phyloP scores from a whole-genome alignment of 2,329 filamentous ascomycete genomes.

The Cladobotryum protrusum region DNA sequence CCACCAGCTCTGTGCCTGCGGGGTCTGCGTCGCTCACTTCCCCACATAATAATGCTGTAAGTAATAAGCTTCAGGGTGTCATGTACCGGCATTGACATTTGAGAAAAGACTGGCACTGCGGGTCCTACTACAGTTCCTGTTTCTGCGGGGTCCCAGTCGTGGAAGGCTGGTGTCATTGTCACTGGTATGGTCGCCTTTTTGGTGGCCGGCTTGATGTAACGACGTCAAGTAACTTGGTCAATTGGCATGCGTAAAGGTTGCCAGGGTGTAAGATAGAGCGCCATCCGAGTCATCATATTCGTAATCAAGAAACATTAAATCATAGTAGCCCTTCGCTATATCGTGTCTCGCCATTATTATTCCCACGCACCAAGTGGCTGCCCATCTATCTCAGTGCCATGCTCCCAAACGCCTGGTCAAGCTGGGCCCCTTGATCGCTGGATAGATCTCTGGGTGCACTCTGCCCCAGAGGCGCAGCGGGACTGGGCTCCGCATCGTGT shows the following conservation, averaged over 20 bases:
- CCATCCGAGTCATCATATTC: background rate
- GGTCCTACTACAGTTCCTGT: conserved; percentile 7
- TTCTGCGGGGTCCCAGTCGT: conserved; percentile 6
- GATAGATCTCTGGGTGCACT: conserved; percentile 22
- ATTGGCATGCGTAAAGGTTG: background rate
- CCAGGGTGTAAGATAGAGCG: background rate
- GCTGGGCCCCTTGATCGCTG: conserved; percentile 47
- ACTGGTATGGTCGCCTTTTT: conserved; percentile 10
- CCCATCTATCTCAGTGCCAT: conserved; percentile 30
- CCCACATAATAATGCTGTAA: background rate
- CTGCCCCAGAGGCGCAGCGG: conserved; percentile 10
- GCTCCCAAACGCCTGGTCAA: conserved; percentile 52
- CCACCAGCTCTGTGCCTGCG: background rate
- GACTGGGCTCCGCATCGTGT: conserved; percentile 21
- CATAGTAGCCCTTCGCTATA: background rate
- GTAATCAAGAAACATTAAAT: too few relatives aligned
- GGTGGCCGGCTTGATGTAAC: conserved; percentile 15
- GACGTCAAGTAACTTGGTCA: background rate
- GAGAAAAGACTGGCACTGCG: background rate
- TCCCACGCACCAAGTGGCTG: background rate
- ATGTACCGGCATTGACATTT: background rate
- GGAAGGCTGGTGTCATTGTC: conserved; percentile 7
- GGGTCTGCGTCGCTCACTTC: conserved; percentile 5
- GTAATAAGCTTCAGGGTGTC: background rate
- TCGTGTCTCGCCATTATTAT: too few relatives aligned